phyloP scores from a whole-genome alignment of 116 monocot genomes.

The Iris pallida region DNA sequence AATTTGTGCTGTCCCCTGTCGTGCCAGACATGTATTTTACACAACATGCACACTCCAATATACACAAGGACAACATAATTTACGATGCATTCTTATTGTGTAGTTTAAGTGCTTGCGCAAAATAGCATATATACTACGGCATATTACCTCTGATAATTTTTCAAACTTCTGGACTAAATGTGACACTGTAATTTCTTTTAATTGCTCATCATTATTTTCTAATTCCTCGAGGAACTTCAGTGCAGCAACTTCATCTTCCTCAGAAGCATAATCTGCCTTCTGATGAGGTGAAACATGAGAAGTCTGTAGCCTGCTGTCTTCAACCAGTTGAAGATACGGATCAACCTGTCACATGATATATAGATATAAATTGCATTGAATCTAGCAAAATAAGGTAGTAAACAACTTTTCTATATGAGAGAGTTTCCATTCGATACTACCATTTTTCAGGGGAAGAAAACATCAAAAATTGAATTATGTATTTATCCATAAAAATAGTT shows the following conservation, averaged over 20 bases:
- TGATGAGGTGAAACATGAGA: conserved; percentile 19
- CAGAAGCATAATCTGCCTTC: conserved; percentile 45
- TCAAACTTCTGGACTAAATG: conserved; percentile 52
- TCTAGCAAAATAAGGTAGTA: not conserved
- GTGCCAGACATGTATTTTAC: too few relatives aligned
- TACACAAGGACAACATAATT: too few relatives aligned
- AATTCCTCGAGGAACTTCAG: conserved; percentile 36
- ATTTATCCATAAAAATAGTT: too few relatives aligned
- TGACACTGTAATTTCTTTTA: conserved; percentile 53
- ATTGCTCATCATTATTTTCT: conserved; percentile 36
- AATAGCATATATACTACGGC: too few relatives aligned
- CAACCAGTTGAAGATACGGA: conserved; percentile 47
- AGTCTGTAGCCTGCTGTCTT: conserved; percentile 47
- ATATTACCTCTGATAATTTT: conserved; percentile 49
- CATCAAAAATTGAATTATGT: too few relatives aligned
- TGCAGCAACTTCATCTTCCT: conserved; percentile 64
- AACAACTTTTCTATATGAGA: not conserved
- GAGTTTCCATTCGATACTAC: not conserved
- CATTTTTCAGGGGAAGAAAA: not conserved
- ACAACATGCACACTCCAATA: too few relatives aligned
- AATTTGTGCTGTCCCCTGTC: too few relatives aligned
- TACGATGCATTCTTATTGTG: too few relatives aligned
- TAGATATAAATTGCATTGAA: not conserved
- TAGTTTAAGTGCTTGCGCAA: too few relatives aligned
- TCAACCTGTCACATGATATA: conserved; percentile 48